Percentiles rank a stretch among this genome's conserved stretches.
Evolutionary conservation across 331 rosid genomes (phyloP).

Genomic region (Erythrophleum ivorense): DNA sequence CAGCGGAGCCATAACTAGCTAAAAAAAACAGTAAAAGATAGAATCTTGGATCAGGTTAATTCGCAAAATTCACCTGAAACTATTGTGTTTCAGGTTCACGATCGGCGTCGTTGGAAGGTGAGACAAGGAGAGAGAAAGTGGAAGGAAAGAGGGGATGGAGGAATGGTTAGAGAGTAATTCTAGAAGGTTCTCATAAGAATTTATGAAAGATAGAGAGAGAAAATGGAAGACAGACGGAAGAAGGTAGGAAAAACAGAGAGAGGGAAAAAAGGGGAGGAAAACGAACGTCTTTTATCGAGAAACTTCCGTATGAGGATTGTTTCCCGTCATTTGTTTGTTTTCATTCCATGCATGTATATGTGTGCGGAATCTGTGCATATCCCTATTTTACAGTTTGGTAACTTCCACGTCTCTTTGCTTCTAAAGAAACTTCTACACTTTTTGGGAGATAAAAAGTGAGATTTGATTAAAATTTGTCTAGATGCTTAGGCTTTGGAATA

Average conservation of each 20-base stretch:
- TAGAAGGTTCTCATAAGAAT: slow-evolving; percentile 72
- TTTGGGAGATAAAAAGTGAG: not conserved
- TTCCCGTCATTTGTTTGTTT: slow-evolving; percentile 5
- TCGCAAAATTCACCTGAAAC: not conserved
- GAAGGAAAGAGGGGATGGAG: not conserved
- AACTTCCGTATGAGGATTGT: slow-evolving; percentile 57
- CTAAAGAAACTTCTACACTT: not conserved
- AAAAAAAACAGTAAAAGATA: not conserved
- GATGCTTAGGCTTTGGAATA: not conserved
- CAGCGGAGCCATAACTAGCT: slow-evolving; percentile 54
- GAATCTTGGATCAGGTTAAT: not conserved
- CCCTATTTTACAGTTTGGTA: slow-evolving; percentile 2
- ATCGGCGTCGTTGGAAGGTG: not conserved
- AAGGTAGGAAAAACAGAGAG: slow-evolving; percentile 40
- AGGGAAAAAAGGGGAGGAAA: not conserved
- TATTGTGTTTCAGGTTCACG: not conserved
- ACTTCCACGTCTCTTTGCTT: not conserved
- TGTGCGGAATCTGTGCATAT: not conserved
- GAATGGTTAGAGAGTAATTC: slow-evolving; percentile 45
- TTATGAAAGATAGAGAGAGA: slow-evolving; percentile 14
- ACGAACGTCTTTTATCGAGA: slow-evolving; percentile 56
- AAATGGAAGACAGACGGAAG: not conserved
- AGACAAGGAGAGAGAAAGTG: not conserved
- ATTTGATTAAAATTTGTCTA: not conserved
- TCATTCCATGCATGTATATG: not conserved